These are phyloP conservation scores for Sporothrix dimorphospora DNA, from an alignment of 2,329 filamentous ascomycete species.

Conservation along the genomic window DNA sequence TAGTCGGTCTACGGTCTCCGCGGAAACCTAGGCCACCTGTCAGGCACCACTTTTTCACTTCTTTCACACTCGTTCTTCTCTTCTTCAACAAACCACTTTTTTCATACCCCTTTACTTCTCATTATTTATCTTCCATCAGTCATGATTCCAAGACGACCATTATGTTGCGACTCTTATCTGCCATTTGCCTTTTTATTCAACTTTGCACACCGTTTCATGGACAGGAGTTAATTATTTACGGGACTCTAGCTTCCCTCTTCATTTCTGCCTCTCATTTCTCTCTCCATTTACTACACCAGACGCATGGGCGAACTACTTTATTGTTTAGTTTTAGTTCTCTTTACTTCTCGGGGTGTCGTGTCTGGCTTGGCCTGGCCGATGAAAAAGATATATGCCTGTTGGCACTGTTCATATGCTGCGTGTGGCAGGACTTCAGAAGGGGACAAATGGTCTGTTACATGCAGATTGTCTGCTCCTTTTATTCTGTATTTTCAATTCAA, in stretches of 20 bases:
- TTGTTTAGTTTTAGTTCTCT: conserved; percentile 21
- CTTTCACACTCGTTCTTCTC: conserved; percentile 32
- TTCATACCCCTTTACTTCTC: conserved; percentile 26
- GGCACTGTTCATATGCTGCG: not conserved
- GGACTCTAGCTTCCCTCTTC: not conserved
- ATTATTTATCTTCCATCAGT: not conserved
- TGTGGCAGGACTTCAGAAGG: not conserved
- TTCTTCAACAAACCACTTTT: conserved; percentile 20
- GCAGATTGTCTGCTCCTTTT: not conserved
- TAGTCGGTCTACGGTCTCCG: not conserved
- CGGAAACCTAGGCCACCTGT: no score
- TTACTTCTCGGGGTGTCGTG: not conserved
- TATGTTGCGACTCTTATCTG: conserved; percentile 13
- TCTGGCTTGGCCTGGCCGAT: not conserved
- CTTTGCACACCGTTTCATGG: conserved; percentile 11
- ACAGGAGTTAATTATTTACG: conserved; percentile 23
- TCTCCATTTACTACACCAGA: not conserved
- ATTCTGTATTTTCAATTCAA: not conserved
- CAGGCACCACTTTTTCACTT: conserved; percentile 3
- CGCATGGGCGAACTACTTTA: conserved; percentile 23
- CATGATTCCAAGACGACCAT: conserved; percentile 20
- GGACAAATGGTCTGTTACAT: not conserved
- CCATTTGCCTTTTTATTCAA: not conserved
- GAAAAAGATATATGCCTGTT: not conserved
- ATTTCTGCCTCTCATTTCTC: not conserved